Percentiles rank a stretch among this genome's conserved stretches.
Conservation (phyloP, 164 flowering plant species). For the Umbellularia californica region DNA sequence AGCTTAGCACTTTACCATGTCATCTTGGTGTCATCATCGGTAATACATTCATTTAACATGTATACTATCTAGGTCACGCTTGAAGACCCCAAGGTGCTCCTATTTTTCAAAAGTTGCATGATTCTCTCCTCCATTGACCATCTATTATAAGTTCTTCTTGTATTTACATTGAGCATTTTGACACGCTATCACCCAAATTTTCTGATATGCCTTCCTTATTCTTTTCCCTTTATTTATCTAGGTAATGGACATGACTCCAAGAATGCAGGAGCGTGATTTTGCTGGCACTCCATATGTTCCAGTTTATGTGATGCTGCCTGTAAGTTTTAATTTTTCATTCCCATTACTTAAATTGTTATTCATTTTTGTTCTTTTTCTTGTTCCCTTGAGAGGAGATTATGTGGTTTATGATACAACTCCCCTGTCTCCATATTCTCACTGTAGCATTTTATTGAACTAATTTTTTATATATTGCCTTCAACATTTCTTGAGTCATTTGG, state of each 20-base stretch:
- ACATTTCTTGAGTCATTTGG: not conserved
- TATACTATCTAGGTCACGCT: not conserved
- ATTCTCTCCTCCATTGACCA: not conserved
- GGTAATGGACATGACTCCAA: not conserved
- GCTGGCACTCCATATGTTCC: constrained; percentile 17
- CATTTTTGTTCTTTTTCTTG: not conserved
- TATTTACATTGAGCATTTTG: not conserved
- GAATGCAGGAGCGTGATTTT: constrained; percentile 18
- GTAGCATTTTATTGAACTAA: not conserved
- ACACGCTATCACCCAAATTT: not conserved
- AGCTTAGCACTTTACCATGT: too few relatives aligned
- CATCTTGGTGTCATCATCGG: too few relatives aligned
- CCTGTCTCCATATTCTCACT: not conserved
- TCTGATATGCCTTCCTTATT: not conserved
- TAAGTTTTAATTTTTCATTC: constrained; percentile 4
- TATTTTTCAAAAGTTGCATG: not conserved
- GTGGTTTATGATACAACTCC: not conserved
- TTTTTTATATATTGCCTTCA: too few relatives aligned
- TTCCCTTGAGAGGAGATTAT: not conserved
- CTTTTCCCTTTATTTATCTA: not conserved
- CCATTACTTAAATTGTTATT: not conserved
- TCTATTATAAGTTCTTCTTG: not conserved
- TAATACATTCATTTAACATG: not conserved
- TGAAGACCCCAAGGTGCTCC: not conserved
- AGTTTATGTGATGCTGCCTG: constrained; percentile 21